phyloP scores from a whole-genome alignment of 2,329 filamentous ascomycete genomes.

The Colletotrichum theobromicola region DNA sequence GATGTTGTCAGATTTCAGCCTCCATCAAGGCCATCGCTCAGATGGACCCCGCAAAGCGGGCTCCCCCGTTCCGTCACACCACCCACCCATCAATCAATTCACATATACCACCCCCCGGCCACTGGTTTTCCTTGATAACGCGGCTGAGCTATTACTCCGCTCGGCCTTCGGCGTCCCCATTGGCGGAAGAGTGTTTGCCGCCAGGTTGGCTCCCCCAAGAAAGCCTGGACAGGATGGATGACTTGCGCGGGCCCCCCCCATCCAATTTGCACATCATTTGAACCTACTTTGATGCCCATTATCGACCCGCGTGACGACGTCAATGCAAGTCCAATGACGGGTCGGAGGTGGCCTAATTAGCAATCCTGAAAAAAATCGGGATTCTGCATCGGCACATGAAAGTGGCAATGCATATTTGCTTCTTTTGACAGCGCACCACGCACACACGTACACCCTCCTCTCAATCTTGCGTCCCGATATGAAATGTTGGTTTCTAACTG shows the following conservation, averaged over 20 bases:
- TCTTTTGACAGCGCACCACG: background rate
- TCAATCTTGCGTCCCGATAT: background rate
- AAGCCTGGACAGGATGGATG: too few species aligned
- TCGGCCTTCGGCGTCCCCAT: background rate
- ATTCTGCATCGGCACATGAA: background rate
- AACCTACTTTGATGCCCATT: background rate
- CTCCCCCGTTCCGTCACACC: background rate
- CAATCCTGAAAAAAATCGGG: background rate
- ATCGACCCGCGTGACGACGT: background rate
- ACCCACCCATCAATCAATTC: background rate
- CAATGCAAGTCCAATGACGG: background rate
- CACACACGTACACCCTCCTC: background rate
- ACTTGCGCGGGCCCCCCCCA: background rate
- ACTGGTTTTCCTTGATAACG: background rate
- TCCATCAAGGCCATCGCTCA: background rate
- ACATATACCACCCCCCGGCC: background rate
- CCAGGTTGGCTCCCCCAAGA: background rate
- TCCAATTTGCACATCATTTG: background rate
- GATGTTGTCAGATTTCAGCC: background rate
- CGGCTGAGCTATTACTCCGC: background rate
- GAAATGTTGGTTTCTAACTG: background rate
- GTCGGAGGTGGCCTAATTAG: background rate
- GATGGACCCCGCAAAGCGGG: background rate
- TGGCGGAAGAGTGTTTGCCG: slow-evolving; percentile 2
- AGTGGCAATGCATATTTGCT: background rate